Percentiles rank a stretch among this genome's conserved stretches.
These are phyloP conservation scores for Heterobasidion parviporum DNA, from an alignment of 1,284 basidiomycete species.

Conservation along the genomic window DNA sequence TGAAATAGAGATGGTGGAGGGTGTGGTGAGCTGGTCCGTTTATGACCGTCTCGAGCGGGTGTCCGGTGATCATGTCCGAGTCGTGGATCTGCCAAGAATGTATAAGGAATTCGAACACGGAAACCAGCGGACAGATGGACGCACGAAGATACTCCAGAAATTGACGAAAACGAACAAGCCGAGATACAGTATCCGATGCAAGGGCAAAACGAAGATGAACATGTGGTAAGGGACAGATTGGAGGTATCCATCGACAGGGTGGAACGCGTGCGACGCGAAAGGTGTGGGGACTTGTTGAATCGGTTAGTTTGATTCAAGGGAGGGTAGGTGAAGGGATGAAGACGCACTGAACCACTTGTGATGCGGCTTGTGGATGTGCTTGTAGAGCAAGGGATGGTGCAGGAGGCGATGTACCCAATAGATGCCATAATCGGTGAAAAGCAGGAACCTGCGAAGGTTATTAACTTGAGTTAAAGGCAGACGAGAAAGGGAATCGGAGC, in stretches of 20 bases:
- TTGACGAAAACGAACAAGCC: constrained; percentile 84
- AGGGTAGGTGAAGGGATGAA: constrained; percentile 12
- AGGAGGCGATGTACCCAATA: constrained; percentile 94
- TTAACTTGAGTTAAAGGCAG: not conserved
- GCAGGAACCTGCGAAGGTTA: constrained; percentile 54
- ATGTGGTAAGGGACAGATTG: constrained; percentile 95
- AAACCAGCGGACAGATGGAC: constrained; percentile 15
- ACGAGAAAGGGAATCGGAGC: not conserved
- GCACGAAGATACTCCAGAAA: constrained; percentile 84
- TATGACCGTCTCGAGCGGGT: constrained; percentile 83
- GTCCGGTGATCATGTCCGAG: constrained; percentile 98
- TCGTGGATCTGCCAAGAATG: constrained; percentile 80
- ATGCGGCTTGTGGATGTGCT: constrained; percentile 90
- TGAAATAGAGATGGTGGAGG: constrained; percentile 93
- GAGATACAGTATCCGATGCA: constrained; percentile 81
- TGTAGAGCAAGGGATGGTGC: constrained; percentile 86
- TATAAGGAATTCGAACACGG: not conserved
- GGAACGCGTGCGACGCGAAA: constrained; percentile 96
- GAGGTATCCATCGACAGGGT: constrained; percentile 89
- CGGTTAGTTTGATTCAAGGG: constrained; percentile 1
- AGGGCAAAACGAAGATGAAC: constrained; percentile 87
- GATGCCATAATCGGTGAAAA: constrained; percentile 89
- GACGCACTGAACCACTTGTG: constrained; percentile 93
- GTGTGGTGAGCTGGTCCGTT: constrained; percentile 99
- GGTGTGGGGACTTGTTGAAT: constrained; percentile 79